Base-by-base conservation (phyloP, 257 asterid species). In the Scutellaria baicalensis region DNA sequence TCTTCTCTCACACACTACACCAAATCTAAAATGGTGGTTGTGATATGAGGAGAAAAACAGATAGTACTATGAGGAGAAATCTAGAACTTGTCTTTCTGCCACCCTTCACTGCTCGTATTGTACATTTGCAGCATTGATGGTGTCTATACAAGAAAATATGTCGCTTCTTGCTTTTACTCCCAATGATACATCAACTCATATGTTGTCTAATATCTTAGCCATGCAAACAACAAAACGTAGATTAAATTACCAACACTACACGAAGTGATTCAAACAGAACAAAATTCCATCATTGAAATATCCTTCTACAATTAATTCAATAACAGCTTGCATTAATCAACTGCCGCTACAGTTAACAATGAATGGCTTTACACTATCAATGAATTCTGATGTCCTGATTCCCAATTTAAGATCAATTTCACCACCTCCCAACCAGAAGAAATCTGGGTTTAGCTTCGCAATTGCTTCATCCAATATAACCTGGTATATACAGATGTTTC, bases 391-490 rank as follows among this genome's bases (percentile, higher is more conserved):
- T 39, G 95, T 82, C 79, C 79, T 86, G 70, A 89, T 72, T 60
- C 97, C 90, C 47, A 87, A 74, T 71, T 91, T 93, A 52, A 91
- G 91, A 82, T 93, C 94, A 80, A 85, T 52, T 69, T 90, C 94
- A 3, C 93, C 97, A 48, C 97, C 96, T 76, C 97, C 96, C 83
- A 93, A 70, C 99, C 97, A 93, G 87, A 93, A 87, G 83, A 86
- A 89, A 79, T 84, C 93, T 9, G 97, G 96, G 52, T 81, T 68
- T 7, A 89, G 95, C 82, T 83, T 84, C 66, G 60, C 71, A 11
- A 93, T 87, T 70, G 96, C 96, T 79, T 93, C 99, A 72, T 93
- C 96, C 88, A 91, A 68, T 68, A 93, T 89, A 83, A 93, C 96
- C 96, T 89, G 84, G 59, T 44, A 55, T 72, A n/a, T n/a, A n/a